phyloP scores from a whole-genome alignment of 2,329 filamentous ascomycete species.

The Verruconis gallopava region DNA sequence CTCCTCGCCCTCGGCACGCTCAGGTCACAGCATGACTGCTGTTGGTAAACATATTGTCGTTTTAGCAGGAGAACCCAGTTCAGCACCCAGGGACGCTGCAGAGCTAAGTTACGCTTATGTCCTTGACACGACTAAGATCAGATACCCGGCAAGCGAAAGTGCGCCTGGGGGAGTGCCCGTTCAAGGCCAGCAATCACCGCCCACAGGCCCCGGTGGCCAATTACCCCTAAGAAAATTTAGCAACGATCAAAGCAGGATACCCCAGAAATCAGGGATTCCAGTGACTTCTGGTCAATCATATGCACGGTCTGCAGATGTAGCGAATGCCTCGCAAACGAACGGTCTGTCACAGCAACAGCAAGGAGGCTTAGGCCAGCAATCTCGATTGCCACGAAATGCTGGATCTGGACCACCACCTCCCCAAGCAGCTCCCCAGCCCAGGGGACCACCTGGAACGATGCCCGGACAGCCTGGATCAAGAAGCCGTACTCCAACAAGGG shows the following conservation, averaged over 20 bases:
- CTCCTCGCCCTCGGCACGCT: constrained; percentile 81
- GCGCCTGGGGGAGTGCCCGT: constrained; percentile 5
- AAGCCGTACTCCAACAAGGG: constrained; percentile 40
- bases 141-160: constrained; percentile 71
- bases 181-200: constrained; percentile 17
- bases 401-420: constrained; percentile 52
- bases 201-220: constrained; percentile 16
- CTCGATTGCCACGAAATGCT: constrained; percentile 45
- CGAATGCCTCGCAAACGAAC: too few relatives aligned
- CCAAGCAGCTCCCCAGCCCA: constrained; percentile 47
- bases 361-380: constrained; percentile 17
- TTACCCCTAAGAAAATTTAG: constrained; percentile 10
- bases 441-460: constrained; percentile 18
- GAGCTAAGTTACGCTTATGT: constrained; percentile 85
- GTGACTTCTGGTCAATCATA: not conserved
- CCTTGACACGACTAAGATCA: constrained; percentile 88
- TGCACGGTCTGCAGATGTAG: not conserved
- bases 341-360: not conserved
- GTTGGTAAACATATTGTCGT: constrained; percentile 88
- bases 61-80: constrained; percentile 86
- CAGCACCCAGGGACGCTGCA: constrained; percentile 62
- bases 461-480: constrained; percentile 13
- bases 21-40: constrained; percentile 94
- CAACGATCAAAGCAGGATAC: constrained; percentile 9
- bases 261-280: constrained; percentile 8